These are phyloP conservation scores for Agaricales sp. DNA, from an alignment of 1,284 basidiomycete species.

Conservation along the genomic window DNA sequence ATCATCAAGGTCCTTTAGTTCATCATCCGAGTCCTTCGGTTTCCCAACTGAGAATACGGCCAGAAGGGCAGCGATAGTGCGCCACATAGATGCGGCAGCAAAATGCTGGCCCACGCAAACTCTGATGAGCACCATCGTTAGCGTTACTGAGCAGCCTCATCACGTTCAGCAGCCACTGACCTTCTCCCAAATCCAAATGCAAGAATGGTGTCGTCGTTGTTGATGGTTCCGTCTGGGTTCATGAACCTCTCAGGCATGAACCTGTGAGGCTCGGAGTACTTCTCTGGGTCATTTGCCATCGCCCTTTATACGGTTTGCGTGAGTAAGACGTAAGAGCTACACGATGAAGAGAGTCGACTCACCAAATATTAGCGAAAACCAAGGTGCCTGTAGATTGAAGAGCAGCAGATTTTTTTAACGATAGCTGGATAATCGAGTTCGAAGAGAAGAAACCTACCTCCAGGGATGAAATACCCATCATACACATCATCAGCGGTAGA, in stretches of 20 bases:
- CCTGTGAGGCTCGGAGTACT: conserved; percentile 17
- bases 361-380: conserved; percentile 25
- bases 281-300: conserved; percentile 18
- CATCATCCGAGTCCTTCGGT: conserved; percentile 12
- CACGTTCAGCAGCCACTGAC: too few relatives aligned
- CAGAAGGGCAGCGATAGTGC: conserved; percentile 26
- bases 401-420: background rate
- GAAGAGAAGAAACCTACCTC: too few relatives aligned
- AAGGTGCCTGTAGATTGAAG: conserved; percentile 11
- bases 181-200: conserved; percentile 25
- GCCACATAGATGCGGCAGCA: conserved; percentile 24
- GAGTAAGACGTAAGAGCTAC: background rate
- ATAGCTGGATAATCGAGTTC: too few relatives aligned
- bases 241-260: conserved; percentile 22
- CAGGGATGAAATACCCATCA: conserved; percentile 19
- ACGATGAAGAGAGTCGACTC: background rate
- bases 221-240: conserved; percentile 17
- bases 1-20: conserved; percentile 18
- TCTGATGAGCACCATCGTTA: background rate
- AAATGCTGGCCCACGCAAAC: conserved; percentile 23
- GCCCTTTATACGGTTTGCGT: too few relatives aligned
- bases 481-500: conserved; percentile 18
- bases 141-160: too few relatives aligned
- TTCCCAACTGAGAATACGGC: conserved; percentile 24
- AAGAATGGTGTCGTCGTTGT: conserved; percentile 17